Conservation (phyloP, 2,329 filamentous ascomycete genomes). For the Madurella mycetomatis region DNA sequence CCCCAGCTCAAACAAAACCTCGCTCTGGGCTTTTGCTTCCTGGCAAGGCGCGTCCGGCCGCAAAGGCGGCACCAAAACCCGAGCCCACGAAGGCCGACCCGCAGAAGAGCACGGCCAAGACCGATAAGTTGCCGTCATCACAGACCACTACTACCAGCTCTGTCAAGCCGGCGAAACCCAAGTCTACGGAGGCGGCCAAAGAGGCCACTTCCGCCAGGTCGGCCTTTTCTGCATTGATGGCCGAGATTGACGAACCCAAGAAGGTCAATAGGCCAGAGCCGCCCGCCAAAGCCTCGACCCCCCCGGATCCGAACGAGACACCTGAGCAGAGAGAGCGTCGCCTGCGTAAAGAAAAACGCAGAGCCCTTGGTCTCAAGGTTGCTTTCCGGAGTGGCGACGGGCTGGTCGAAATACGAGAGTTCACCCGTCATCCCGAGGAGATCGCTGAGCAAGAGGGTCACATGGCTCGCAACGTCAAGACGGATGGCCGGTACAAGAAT, state of each 20-base stretch:
- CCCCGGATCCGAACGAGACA: constrained; percentile 57
- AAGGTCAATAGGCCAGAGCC: constrained; percentile 40
- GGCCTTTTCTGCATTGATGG: constrained; percentile 52
- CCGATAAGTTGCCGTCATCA: constrained; percentile 24
- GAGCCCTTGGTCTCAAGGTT: constrained; percentile 58
- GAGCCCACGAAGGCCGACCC: constrained; percentile 24
- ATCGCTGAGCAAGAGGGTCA: constrained; percentile 14
- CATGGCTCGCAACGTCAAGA: constrained; percentile 16
- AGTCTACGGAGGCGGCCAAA: constrained; percentile 29
- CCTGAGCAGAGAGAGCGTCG: constrained; percentile 63
- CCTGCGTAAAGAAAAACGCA: constrained; percentile 66
- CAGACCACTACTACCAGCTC: constrained; percentile 22
- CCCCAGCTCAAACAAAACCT: constrained; percentile 27
- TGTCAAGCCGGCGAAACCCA: constrained; percentile 29
- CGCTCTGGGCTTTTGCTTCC: constrained; percentile 36
- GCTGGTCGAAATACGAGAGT: constrained; percentile 63
- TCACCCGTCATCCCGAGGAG: constrained; percentile 64
- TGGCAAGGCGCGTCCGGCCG: constrained; percentile 43
- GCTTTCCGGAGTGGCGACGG: constrained; percentile 64
- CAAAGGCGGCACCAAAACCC: constrained; percentile 40
- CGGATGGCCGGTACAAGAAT: constrained; percentile 53
- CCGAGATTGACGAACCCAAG: constrained; percentile 48
- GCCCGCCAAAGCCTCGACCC: constrained; percentile 35
- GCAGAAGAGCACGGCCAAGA: constrained; percentile 30
- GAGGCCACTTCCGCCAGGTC: constrained; percentile 35